A percentile compares a stretch with the other conserved stretches of the same genome.
These are phyloP conservation scores for Boletus semigastroideus DNA, from an alignment of 1,284 basidiomycete species.

Conservation along the genomic window DNA sequence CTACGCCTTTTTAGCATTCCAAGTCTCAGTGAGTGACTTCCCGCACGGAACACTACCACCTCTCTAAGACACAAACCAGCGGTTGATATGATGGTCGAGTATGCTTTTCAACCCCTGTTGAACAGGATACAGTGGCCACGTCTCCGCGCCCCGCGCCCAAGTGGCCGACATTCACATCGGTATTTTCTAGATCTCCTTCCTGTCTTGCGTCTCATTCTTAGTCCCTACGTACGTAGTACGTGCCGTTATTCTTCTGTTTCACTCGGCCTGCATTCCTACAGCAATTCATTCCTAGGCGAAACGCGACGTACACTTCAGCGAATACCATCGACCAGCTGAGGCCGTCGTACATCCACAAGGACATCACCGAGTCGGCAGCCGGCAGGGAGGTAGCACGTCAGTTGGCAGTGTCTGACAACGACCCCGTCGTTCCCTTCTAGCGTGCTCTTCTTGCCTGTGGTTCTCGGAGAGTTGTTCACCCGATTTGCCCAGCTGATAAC, in stretches of 20 bases:
- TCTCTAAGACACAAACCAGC: not conserved
- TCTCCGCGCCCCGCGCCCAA: too few relatives aligned
- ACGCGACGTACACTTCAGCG: not conserved
- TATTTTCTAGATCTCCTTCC: not conserved
- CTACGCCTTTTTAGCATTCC: too few relatives aligned
- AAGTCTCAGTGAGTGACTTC: not conserved
- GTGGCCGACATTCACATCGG: not conserved
- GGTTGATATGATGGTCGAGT: slow-evolving; percentile 1
- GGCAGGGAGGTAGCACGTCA: slow-evolving; percentile 6
- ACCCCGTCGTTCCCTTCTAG: not conserved
- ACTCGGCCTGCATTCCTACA: not conserved
- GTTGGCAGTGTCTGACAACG: not conserved
- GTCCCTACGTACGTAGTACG: not conserved
- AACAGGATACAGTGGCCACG: too few relatives aligned
- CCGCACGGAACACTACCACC: not conserved
- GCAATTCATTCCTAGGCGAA: not conserved
- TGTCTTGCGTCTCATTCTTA: not conserved
- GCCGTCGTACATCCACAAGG: not conserved
- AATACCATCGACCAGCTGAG: slow-evolving; percentile 2
- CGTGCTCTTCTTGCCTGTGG: too few relatives aligned
- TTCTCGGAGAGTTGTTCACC: too few relatives aligned
- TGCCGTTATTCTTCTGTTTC: slow-evolving; percentile 1
- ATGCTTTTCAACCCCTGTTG: not conserved
- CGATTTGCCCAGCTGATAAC: too few relatives aligned
- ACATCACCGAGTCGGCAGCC: not conserved